These are phyloP conservation scores for Staphylotrichum longicolle DNA, from an alignment of 495 filamentous ascomycete genomes.

Conservation along the genomic window DNA sequence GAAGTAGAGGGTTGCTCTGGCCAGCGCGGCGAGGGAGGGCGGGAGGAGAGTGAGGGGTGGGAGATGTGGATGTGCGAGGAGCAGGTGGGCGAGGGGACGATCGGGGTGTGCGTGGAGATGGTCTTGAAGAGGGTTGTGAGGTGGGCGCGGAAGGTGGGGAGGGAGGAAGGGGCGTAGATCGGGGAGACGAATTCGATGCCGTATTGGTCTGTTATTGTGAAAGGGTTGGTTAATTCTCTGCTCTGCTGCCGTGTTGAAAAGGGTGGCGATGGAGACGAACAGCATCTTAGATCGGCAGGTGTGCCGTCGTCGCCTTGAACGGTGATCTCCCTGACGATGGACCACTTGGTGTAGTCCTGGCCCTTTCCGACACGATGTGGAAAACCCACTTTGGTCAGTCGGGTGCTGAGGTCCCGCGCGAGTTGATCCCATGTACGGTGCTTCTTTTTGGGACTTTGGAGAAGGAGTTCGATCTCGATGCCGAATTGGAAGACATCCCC, in stretches of 20 bases:
- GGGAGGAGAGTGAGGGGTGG: constrained; percentile 18
- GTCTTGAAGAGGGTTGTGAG: constrained; percentile 30
- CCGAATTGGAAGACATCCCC: constrained; percentile 25
- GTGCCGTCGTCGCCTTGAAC: constrained; percentile 27
- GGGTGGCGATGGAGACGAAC: constrained; percentile 7
- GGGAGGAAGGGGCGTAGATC: constrained; percentile 24
- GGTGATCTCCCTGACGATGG: constrained; percentile 32
- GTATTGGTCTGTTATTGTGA: constrained; percentile 14
- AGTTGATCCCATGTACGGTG: constrained; percentile 28
- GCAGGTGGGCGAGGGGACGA: constrained; percentile 22
- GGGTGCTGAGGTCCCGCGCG: constrained; percentile 29
- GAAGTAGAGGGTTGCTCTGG: constrained; percentile 31
- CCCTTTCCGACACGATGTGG: constrained; percentile 19
- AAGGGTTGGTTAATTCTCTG: background rate
- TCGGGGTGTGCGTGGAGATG: constrained; percentile 15
- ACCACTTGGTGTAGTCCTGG: constrained; percentile 31
- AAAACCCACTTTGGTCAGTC: constrained; percentile 28
- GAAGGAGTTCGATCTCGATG: constrained; percentile 34
- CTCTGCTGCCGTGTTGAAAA: background rate
- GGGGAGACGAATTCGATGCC: constrained; percentile 37
- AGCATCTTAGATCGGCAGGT: constrained; percentile 17
- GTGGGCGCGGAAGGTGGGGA: constrained; percentile 15
- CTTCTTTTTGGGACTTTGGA: constrained; percentile 26
- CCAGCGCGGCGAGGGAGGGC: constrained; percentile 24
- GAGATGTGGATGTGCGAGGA: constrained; percentile 36